These are phyloP conservation scores for Bipolaris zeicola DNA, from an alignment of 2,329 filamentous ascomycete genomes.

Conservation along the genomic window DNA sequence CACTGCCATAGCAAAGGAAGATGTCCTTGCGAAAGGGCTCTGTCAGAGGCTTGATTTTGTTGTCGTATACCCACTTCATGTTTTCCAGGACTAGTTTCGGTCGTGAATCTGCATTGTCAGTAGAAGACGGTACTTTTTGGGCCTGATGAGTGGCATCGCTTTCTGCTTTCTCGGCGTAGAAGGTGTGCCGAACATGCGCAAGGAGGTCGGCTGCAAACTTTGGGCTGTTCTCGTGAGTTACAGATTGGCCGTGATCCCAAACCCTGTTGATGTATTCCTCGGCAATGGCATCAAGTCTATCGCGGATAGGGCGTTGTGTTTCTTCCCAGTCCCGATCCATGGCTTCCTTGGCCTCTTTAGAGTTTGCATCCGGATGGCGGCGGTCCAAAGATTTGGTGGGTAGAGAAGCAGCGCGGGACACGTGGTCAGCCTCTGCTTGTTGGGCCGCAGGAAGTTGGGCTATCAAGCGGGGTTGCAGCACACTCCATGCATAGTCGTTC, in stretches of 20 bases:
- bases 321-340: slow-evolving; percentile 74
- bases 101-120: slow-evolving; percentile 53
- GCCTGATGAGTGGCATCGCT: slow-evolving; percentile 52
- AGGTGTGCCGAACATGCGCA: slow-evolving; percentile 68
- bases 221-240: slow-evolving; percentile 67
- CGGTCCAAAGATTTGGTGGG: slow-evolving; percentile 56
- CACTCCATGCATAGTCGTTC: slow-evolving; percentile 71
- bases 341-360: slow-evolving; percentile 61
- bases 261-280: slow-evolving; percentile 70
- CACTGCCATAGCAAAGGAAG: slow-evolving; percentile 70
- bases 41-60: slow-evolving; percentile 73
- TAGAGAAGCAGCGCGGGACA: slow-evolving; percentile 54
- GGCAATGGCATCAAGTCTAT: slow-evolving; percentile 68
- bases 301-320: slow-evolving; percentile 68
- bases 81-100: slow-evolving; percentile 76
- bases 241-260: slow-evolving; percentile 68
- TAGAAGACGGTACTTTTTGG: slow-evolving; percentile 5
- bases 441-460: slow-evolving; percentile 70
- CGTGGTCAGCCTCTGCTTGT: slow-evolving; percentile 57
- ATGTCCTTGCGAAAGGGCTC: slow-evolving; percentile 71
- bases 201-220: slow-evolving; percentile 76
- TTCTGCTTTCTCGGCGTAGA: slow-evolving; percentile 65
- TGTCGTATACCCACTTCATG: slow-evolving; percentile 85
- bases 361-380: slow-evolving; percentile 55
- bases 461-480: slow-evolving; percentile 70